Evolutionary conservation across 1,139 yeast species (phyloP), one percentile per base, ranked within the genome.

Genomic region (Ogataea hybrid): DNA sequence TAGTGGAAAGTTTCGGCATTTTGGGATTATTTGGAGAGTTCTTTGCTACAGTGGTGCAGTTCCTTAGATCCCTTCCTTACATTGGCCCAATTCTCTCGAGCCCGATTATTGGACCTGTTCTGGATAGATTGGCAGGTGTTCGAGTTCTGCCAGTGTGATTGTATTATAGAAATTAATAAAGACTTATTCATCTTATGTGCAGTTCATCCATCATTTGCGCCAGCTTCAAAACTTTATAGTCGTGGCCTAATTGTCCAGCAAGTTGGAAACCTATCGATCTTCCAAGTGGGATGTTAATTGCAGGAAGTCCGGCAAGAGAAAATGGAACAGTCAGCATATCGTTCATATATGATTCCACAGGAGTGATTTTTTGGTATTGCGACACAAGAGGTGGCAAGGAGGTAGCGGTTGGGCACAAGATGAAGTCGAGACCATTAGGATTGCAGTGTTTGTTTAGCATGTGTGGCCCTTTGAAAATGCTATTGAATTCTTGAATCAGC

Each of bases 251-350:
- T 61, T 90, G 98, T 1, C 92, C 96, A 58, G 82, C 75, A 2
- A 92, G 55, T 58, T 94, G 98, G 27, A 92, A 68, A 1, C 87
- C 87, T 1, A 86, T 76, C 0, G 79, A 76, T 10, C 59, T 50
- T 3, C 60, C 56, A 56, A 68, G 73, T 1, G 98, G 98, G 2
- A 90, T 66, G 0, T 84, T 75, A 9, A 90, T 72, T 0, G 95
- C 77, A 1, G 99, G 99, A 3, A 92, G 64, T 0, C 97, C 98
- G 0, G 96, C 95, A 48, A 94, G 66, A 1, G 95, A 89, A 32
- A 94, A 85, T 0, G 98, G 97, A 4, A 90, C 84, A 0, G 97
- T 88, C 47, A 89, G 71, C 1, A 86, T 79, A 60, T 94, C 98
- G 59, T 88, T 86, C 37, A 83, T 70, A 54, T 85, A 89, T 14